Evolutionary conservation across 768 basidiomycete genomes (phyloP).

Genomic region (Lentinus brumalis): DNA sequence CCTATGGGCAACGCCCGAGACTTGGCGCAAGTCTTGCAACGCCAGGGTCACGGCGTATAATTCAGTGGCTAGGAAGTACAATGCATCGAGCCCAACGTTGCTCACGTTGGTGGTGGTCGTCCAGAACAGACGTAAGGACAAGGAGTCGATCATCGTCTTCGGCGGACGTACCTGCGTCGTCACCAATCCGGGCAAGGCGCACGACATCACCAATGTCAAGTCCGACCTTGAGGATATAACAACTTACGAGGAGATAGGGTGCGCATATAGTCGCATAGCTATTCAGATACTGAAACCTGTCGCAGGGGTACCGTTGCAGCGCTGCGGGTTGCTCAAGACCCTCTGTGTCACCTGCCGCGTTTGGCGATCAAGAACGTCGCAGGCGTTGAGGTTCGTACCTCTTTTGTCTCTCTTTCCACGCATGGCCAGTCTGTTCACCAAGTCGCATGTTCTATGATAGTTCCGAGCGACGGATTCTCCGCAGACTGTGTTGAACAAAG

Average conservation of each 20-base stretch:
- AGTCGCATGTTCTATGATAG: not conserved
- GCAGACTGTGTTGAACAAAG: not conserved
- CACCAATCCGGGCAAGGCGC: not conserved
- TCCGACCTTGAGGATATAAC: not conserved
- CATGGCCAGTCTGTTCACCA: too few relatives aligned
- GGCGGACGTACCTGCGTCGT: slow-evolving; percentile 8
- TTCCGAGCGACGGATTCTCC: not conserved
- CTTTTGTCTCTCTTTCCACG: too few relatives aligned
- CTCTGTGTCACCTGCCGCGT: slow-evolving; percentile 2
- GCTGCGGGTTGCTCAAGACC: slow-evolving; percentile 1
- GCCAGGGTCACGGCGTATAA: too few relatives aligned
- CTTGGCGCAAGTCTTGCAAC: too few relatives aligned
- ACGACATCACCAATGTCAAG: not conserved
- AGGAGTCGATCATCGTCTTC: not conserved
- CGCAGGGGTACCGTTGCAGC: not conserved
- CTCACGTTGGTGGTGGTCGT: slow-evolving; percentile 2
- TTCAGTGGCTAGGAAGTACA: not conserved
- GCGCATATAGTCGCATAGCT: not conserved
- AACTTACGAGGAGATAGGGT: not conserved
- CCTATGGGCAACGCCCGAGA: too few relatives aligned
- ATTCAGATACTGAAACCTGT: not conserved
- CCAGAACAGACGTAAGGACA: slow-evolving; percentile 13
- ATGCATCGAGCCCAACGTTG: not conserved
- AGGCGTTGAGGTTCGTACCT: not conserved
- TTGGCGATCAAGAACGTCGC: not conserved